phyloP scores from a whole-genome alignment of 805 yeast genomes.

The Sugiyamaella chiloensis region DNA sequence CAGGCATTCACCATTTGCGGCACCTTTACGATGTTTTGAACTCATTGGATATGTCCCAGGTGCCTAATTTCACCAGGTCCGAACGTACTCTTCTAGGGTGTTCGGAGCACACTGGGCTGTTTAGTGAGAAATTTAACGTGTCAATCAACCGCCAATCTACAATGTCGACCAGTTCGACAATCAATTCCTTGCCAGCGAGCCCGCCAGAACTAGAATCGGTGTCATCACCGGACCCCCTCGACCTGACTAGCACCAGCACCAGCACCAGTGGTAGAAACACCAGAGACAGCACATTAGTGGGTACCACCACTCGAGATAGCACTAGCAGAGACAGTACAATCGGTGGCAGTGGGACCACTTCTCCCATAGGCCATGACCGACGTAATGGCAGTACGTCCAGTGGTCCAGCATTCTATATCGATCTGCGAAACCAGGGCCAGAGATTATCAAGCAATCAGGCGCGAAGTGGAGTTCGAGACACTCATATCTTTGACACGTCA shows the following conservation, averaged over 20 bases:
- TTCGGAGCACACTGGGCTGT: constrained; percentile 25
- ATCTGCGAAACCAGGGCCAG: constrained; percentile 27
- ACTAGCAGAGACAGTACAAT: too few relatives aligned
- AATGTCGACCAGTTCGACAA: background rate
- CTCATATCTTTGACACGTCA: constrained; percentile 32
- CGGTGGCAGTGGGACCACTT: background rate
- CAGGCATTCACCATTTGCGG: constrained; percentile 20
- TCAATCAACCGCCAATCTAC: background rate
- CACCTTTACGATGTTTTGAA: constrained; percentile 32
- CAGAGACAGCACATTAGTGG: background rate
- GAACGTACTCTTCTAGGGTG: constrained; percentile 30
- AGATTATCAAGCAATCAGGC: constrained; percentile 18
- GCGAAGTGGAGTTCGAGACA: constrained; percentile 21
- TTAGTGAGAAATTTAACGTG: constrained; percentile 27
- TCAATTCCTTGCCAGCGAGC: background rate
- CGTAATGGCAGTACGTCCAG: constrained; percentile 6
- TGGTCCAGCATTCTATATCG: constrained; percentile 25
- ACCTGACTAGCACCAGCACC: background rate
- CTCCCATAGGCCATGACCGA: constrained; percentile 3
- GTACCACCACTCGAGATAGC: too few relatives aligned
- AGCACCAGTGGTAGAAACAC: background rate
- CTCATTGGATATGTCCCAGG: constrained; percentile 26
- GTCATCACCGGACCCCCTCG: background rate
- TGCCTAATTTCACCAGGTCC: constrained; percentile 29
- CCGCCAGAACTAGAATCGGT: too few relatives aligned